phyloP scores from a whole-genome alignment of 371 early-diverging fungal species.

The Umbelopsis sp. region DNA sequence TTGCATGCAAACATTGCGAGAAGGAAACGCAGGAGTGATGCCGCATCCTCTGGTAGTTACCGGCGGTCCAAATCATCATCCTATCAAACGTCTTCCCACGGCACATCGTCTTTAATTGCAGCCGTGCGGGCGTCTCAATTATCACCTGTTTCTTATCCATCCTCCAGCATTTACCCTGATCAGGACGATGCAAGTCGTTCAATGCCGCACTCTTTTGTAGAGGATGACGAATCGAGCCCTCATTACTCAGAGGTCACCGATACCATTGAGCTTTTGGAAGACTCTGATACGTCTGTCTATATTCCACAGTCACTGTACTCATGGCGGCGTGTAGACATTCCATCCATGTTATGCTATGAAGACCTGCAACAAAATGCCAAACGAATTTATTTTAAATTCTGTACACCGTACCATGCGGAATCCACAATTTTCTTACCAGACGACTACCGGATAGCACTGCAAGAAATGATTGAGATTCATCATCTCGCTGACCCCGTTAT shows the following conservation, averaged over 20 bases:
- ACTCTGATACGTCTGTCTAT: background rate
- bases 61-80: background rate
- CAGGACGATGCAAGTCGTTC: no score
- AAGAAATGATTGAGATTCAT: constrained; percentile 43
- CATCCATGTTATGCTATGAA: constrained; percentile 29
- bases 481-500: constrained; percentile 51
- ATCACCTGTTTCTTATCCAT: background rate
- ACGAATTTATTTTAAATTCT: constrained; percentile 50
- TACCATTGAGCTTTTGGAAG: constrained; percentile 1
- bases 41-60: background rate
- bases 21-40: constrained; percentile 8
- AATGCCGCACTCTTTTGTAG: background rate
- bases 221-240: background rate
- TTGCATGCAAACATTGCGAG: background rate
- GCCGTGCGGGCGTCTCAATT: background rate
- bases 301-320: constrained; percentile 10
- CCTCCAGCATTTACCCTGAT: background rate
- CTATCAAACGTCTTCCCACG: background rate
- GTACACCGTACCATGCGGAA: constrained; percentile 43
- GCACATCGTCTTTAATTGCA: background rate
- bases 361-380: constrained; percentile 50
- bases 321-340: background rate
- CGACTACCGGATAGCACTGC: constrained; percentile 46
- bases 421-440: constrained; percentile 48
- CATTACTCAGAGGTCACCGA: background rate